Conservation (phyloP, 2,329 filamentous ascomycete species). For the Venturia pyrina region DNA sequence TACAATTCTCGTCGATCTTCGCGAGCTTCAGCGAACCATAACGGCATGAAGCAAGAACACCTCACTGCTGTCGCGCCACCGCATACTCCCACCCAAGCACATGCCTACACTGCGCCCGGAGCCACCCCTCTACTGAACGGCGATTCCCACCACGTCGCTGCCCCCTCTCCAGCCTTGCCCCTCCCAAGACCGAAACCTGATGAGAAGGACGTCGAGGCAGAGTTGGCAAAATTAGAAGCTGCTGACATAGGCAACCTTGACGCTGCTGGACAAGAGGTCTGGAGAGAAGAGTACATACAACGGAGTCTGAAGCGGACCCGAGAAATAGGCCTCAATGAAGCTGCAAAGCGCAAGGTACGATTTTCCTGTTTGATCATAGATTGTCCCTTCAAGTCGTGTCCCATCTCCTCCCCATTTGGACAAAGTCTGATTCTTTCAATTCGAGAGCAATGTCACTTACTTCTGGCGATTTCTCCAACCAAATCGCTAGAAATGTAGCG, state of each 20-base stretch:
- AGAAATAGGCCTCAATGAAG: conserved; percentile 55
- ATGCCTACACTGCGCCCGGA: not conserved
- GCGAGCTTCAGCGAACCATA: conserved; percentile 16
- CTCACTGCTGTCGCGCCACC: conserved; percentile 16
- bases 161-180: not conserved
- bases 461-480: not conserved
- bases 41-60: conserved; percentile 27
- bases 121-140: conserved; percentile 6
- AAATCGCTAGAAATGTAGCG: not conserved
- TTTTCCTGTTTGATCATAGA: not conserved
- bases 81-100: not conserved
- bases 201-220: conserved; percentile 58
- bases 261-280: conserved; percentile 35
- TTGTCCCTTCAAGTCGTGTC: not conserved
- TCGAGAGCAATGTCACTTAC: not conserved
- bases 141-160: not conserved
- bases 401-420: not conserved
- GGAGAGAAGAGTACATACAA: conserved; percentile 41
- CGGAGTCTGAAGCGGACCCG: conserved; percentile 56
- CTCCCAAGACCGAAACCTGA: conserved; percentile 26
- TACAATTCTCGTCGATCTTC: conserved; percentile 20
- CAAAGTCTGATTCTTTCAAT: not conserved
- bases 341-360: conserved; percentile 52
- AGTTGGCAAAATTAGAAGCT: conserved; percentile 50
- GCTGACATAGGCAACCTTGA: conserved; percentile 50